Percentiles rank a stretch among this genome's conserved stretches.
These are phyloP conservation scores for Auricularia sp. DNA, from an alignment of 768 basidiomycete species.

Conservation along the genomic window DNA sequence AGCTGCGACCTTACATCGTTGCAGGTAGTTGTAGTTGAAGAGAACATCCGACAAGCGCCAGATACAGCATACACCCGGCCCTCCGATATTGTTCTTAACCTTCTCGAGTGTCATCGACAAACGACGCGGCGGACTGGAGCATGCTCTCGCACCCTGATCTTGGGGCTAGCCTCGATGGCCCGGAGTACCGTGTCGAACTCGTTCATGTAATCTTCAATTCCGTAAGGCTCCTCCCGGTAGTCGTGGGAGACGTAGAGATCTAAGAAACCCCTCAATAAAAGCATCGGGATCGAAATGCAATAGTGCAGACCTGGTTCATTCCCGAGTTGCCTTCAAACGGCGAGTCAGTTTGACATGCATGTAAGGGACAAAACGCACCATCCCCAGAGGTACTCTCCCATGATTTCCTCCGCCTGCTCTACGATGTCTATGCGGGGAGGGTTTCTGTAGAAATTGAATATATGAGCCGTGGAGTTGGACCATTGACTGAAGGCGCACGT, in stretches of 20 bases:
- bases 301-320: background rate
- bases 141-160: slow-evolving; percentile 16
- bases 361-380: background rate
- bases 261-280: background rate
- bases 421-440: background rate
- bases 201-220: slow-evolving; percentile 33
- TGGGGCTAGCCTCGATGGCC: slow-evolving; percentile 31
- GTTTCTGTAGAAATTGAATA: background rate
- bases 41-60: slow-evolving; percentile 31
- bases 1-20: background rate
- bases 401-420: background rate
- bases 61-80: slow-evolving; percentile 46
- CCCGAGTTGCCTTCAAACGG: background rate
- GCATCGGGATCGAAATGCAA: background rate
- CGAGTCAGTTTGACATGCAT: background rate
- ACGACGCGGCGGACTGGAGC: too few species aligned
- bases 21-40: background rate
- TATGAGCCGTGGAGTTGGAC: background rate
- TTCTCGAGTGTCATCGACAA: slow-evolving; percentile 1
- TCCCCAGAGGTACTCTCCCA: background rate
- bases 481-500: slow-evolving; percentile 18
- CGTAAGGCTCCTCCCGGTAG: slow-evolving; percentile 4
- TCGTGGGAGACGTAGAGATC: background rate
- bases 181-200: slow-evolving; percentile 43
- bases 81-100: slow-evolving; percentile 43